phyloP scores from a whole-genome alignment of 208 protist species.

The Willaertia magna region DNA sequence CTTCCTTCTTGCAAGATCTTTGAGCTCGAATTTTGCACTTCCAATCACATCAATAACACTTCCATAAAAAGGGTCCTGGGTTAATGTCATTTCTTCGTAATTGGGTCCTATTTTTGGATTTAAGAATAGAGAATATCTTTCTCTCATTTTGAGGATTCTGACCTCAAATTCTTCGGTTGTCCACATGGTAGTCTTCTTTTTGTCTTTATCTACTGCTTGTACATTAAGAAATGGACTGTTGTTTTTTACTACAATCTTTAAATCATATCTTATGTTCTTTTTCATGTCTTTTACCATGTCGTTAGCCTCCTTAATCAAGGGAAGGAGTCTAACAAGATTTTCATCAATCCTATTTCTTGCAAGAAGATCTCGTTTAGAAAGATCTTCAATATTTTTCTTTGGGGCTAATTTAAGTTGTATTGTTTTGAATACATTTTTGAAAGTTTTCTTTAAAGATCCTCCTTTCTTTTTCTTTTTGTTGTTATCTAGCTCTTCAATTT shows the following conservation, averaged over 20 bases:
- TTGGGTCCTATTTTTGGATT: neutral
- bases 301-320: slow-evolving; percentile 1
- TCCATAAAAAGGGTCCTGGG: neutral
- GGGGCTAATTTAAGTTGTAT: neutral
- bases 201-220: neutral
- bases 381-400: neutral
- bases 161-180: neutral
- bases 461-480: neutral
- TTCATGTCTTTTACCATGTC: neutral
- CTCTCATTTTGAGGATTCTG: neutral
- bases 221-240: neutral
- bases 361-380: neutral
- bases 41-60: neutral
- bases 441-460: neutral
- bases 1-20: neutral
- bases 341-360: neutral
- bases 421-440: neutral
- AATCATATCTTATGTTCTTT: neutral
- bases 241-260: slow-evolving; percentile 1
- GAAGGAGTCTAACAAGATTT: neutral
- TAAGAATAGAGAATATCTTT: neutral
- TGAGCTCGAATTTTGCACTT: neutral
- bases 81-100: neutral
- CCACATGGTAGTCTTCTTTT: neutral
- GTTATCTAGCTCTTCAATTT: neutral